phyloP scores from a whole-genome alignment of 208 protist genomes.

The Trypanosoma cruzi region DNA sequence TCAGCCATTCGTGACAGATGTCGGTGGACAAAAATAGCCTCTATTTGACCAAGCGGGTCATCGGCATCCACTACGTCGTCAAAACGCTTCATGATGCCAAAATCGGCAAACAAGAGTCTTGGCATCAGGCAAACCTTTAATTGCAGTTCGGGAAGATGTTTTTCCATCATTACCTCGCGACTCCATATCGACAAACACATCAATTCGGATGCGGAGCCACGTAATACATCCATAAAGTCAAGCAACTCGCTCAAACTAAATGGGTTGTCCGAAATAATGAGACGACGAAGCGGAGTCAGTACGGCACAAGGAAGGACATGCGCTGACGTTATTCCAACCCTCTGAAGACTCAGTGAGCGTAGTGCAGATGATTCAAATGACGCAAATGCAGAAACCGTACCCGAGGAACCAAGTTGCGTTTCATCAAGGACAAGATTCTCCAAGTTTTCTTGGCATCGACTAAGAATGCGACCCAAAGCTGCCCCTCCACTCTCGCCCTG shows the following conservation, averaged over 20 bases:
- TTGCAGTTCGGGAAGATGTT: conserved; percentile 31
- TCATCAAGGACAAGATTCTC: conserved; percentile 64
- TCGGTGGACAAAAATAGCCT: conserved; percentile 42
- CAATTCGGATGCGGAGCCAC: conserved; percentile 25
- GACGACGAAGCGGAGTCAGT: conserved; percentile 36
- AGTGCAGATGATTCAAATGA: conserved; percentile 32
- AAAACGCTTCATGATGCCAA: conserved; percentile 66
- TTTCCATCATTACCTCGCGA: conserved; percentile 58
- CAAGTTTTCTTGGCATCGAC: conserved; percentile 38
- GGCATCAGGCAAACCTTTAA: conserved; percentile 36
- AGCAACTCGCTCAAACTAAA: conserved; percentile 28
- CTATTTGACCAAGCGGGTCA: conserved; percentile 49
- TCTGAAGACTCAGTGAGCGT: conserved; percentile 42
- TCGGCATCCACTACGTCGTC: conserved; percentile 35
- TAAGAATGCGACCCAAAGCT: conserved; percentile 41
- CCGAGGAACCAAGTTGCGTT: conserved; percentile 38
- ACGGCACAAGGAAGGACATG: conserved; percentile 31
- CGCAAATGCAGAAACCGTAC: conserved; percentile 35
- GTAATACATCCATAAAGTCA: conserved; percentile 31
- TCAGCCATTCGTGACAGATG: conserved; percentile 27
- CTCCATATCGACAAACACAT: conserved; percentile 64
- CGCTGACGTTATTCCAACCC: conserved; percentile 35
- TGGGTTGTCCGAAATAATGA: conserved; percentile 57
- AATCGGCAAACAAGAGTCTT: conserved; percentile 55
- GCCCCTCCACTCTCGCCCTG: conserved; percentile 33